Base-by-base conservation (phyloP, 1,139 yeast species). In the Chernovozyma aurita region DNA sequence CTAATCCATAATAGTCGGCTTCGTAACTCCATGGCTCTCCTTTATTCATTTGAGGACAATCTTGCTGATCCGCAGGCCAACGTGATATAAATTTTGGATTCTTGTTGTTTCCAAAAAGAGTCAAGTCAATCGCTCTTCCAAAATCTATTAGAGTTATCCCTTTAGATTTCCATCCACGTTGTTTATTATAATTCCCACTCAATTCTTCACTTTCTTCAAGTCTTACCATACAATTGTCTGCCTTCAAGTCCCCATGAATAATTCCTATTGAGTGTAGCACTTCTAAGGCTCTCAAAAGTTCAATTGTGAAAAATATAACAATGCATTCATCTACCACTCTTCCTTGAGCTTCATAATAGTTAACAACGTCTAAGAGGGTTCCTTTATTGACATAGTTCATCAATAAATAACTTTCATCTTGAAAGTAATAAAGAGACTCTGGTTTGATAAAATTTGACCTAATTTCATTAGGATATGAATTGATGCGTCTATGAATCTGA, bases 1-100 rank as follows among this genome's bases (percentile, higher is more conserved):
- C 97, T 20, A 86, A 46, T 0, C 96, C 97, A 53, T 75, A 85
- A 54, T 87, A 87, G 58, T 90, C 97, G 3, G 85, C 81, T 50
- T 88, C 90, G 51, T 73, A 86, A 3, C 78, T 73, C 95, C 95
- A 90, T 0, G 84, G 72, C 34, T 66, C 52, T 3, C 74, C 67
- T 3, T 72, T 61, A 39, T 78, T 66, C 82, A 85, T 80, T 49
- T 83, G 86, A 3, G 78, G 77, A 52, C 95, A 86, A 49, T 86
- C 95, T 48, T 82, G 92, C 37, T 70, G 69, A 49, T 81, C 87
- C 1, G 80, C 66, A 33, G 68, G 68, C 85, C 87, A 83, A 45
- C 72, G 68, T 13, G 81, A 70, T 24, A 62, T 59, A 55, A 87
- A 88, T 42, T 68, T 67, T 2, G 74, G 70, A 4, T 13, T 18